These are phyloP conservation scores for Chamaecyparis obtusa DNA, from an alignment of 75 land plant genomes.

Conservation along the genomic window DNA sequence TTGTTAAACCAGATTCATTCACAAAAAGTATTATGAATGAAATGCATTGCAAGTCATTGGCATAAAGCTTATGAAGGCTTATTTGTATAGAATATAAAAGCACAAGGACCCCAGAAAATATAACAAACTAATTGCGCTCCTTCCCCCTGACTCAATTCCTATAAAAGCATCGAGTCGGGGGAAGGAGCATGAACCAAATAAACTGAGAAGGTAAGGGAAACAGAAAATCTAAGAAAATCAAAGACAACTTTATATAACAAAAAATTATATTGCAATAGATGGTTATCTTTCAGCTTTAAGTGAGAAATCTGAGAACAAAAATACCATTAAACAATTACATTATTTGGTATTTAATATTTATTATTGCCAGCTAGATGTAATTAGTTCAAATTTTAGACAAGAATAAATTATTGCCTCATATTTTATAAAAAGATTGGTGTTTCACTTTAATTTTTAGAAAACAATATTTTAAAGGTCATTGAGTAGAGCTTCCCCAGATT, in stretches of 20 bases:
- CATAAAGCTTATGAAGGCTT: background rate
- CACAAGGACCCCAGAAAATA: background rate
- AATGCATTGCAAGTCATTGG: background rate
- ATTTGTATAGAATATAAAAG: background rate
- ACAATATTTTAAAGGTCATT: background rate
- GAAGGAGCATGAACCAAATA: background rate
- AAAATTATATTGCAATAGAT: background rate
- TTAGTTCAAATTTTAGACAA: background rate
- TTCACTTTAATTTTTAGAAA: background rate
- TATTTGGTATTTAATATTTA: background rate
- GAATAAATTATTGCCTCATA: background rate
- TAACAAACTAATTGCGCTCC: background rate
- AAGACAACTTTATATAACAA: background rate
- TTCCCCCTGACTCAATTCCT: too few relatives aligned
- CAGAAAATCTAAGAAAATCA: background rate
- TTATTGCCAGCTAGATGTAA: background rate
- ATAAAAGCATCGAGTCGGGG: background rate
- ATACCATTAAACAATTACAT: background rate
- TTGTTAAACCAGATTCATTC: background rate
- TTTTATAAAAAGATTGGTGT: background rate
- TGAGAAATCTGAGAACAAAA: background rate
- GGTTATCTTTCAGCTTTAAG: background rate
- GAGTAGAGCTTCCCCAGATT: background rate
- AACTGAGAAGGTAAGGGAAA: background rate
- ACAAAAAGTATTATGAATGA: background rate